These are phyloP conservation scores for Starmera quercuum DNA, from an alignment of 805 yeast genomes.

Conservation along the genomic window DNA sequence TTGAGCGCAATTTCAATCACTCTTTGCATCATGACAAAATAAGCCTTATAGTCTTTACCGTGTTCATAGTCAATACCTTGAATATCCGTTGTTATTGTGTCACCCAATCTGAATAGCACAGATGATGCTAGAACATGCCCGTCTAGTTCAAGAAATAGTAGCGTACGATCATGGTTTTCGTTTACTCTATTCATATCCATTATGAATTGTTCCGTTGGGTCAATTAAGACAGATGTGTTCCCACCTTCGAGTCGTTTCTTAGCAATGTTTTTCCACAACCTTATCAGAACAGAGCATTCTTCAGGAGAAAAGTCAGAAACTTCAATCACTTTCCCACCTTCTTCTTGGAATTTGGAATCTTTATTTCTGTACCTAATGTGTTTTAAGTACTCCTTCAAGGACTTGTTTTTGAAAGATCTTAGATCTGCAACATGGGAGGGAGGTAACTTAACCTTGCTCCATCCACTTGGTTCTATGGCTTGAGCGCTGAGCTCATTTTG, in stretches of 20 bases:
- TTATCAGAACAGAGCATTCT: constrained; percentile 24
- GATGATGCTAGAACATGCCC: constrained; percentile 32
- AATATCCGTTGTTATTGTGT: constrained; percentile 35
- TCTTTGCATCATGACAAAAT: constrained; percentile 40
- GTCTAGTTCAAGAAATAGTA: constrained; percentile 30
- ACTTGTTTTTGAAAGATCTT: constrained; percentile 25
- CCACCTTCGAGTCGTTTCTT: constrained; percentile 28
- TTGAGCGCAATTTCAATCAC: constrained; percentile 32
- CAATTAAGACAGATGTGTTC: constrained; percentile 27
- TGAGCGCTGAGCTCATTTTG: constrained; percentile 24
- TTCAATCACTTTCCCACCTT: constrained; percentile 28
- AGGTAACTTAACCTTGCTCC: constrained; percentile 28
- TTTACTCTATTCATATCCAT: constrained; percentile 21
- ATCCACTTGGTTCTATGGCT: constrained; percentile 29
- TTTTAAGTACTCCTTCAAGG: constrained; percentile 29
- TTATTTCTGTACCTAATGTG: constrained; percentile 34
- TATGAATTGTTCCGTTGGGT: constrained; percentile 26
- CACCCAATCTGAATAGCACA: constrained; percentile 33
- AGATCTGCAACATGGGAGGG: constrained; percentile 34
- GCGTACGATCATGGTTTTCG: constrained; percentile 21
- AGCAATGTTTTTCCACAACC: constrained; percentile 33
- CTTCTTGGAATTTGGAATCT: constrained; percentile 24
- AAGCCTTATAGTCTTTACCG: constrained; percentile 32
- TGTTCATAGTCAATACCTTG: constrained; percentile 35
- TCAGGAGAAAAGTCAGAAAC: constrained; percentile 23